Conservation (phyloP, 495 filamentous ascomycete genomes). For the Penicillium antarcticum region DNA sequence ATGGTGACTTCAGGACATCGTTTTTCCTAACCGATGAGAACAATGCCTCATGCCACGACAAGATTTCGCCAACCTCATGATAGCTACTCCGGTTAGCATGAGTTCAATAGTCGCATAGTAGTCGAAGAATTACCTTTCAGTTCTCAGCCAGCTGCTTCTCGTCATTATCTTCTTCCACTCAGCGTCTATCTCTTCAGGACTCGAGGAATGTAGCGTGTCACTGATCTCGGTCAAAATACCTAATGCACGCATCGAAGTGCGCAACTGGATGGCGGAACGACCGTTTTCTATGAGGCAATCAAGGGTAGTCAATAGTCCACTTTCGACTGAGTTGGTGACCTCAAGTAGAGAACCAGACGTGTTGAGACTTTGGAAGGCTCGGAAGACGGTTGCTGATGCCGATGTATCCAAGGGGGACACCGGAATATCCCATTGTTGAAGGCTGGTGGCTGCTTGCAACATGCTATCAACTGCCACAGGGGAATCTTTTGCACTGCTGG, state of each 20-base stretch:
- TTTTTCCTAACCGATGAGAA: constrained; percentile 76
- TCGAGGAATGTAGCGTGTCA: constrained; percentile 62
- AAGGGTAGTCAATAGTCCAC: constrained; percentile 63
- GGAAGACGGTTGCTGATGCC: constrained; percentile 68
- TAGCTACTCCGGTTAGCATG: constrained; percentile 52
- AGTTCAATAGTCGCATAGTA: constrained; percentile 13
- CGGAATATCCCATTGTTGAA: constrained; percentile 92
- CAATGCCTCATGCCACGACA: constrained; percentile 77
- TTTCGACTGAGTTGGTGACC: constrained; percentile 53
- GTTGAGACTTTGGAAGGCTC: constrained; percentile 74
- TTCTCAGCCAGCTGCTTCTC: constrained; percentile 75
- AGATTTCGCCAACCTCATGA: constrained; percentile 73
- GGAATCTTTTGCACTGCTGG: constrained; percentile 24
- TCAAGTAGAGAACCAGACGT: constrained; percentile 54
- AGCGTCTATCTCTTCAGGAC: constrained; percentile 56
- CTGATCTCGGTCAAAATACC: constrained; percentile 79
- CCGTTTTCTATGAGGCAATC: constrained; percentile 50
- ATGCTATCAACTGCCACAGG: constrained; percentile 59
- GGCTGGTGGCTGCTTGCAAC: constrained; percentile 75
- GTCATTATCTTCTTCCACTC: constrained; percentile 58
- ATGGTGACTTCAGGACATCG: constrained; percentile 53
- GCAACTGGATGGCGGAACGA: constrained; percentile 57
- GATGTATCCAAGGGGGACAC: constrained; percentile 59
- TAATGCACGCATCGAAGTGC: constrained; percentile 63
- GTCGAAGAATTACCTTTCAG: constrained; percentile 56